phyloP scores from a whole-genome alignment of 2,329 filamentous ascomycete genomes.

The Myriosclerotinia scirpicola region DNA sequence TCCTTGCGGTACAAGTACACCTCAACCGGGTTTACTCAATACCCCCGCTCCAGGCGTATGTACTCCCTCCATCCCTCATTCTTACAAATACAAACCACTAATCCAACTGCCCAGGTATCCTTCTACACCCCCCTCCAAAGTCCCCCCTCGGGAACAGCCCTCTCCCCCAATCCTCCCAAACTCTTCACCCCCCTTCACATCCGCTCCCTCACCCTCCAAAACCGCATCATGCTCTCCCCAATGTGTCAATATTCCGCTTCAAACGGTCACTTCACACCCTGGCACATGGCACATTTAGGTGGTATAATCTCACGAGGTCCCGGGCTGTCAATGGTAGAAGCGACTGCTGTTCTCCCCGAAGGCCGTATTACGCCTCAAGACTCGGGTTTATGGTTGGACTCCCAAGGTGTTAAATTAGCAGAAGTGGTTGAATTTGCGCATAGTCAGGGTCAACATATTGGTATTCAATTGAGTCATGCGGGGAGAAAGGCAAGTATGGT shows the following conservation, averaged over 20 bases:
- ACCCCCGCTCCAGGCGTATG: conserved; percentile 34
- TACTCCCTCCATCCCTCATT: neutral
- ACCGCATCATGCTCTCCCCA: conserved; percentile 63
- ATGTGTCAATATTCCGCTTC: conserved; percentile 67
- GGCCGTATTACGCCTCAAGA: conserved; percentile 84
- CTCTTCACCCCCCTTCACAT: conserved; percentile 46
- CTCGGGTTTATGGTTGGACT: conserved; percentile 79
- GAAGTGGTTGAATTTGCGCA: conserved; percentile 77
- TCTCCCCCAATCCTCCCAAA: conserved; percentile 50
- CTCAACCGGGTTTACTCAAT: conserved; percentile 31
- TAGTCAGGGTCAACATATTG: conserved; percentile 72
- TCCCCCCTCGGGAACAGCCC: conserved; percentile 48
- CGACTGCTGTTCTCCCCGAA: conserved; percentile 70
- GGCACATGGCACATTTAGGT: conserved; percentile 80
- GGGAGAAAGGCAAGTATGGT: conserved; percentile 66
- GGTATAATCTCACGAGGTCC: conserved; percentile 76
- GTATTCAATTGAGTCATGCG: conserved; percentile 79
- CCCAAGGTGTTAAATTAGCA: conserved; percentile 67
- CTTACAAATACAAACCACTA: neutral
- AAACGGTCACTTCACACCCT: conserved; percentile 74
- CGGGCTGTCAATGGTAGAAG: conserved; percentile 73
- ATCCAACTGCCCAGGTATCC: conserved; percentile 30
- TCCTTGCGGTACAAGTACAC: conserved; percentile 5
- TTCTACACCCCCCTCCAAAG: conserved; percentile 52
- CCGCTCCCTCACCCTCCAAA: conserved; percentile 58